phyloP scores from a whole-genome alignment of 805 yeast genomes.

The Metschnikowia lochheadii region DNA sequence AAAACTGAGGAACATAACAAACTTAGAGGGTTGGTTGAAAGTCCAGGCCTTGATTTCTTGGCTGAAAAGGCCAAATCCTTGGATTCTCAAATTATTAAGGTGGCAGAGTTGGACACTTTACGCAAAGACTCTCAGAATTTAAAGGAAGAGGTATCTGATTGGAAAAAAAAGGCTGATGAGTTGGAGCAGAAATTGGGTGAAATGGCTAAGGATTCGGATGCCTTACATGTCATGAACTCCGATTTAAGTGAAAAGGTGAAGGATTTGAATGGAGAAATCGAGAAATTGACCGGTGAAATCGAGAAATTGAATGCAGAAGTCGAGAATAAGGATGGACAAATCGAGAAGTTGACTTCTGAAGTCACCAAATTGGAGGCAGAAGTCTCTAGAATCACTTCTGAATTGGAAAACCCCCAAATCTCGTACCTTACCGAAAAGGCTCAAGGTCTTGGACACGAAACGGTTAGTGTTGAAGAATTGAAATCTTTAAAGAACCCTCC shows the following conservation, averaged over 20 bases:
- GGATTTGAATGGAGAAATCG: neutral
- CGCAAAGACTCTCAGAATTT: neutral
- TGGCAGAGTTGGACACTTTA: neutral
- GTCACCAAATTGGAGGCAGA: neutral
- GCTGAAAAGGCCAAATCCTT: conserved; percentile 5
- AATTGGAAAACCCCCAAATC: neutral
- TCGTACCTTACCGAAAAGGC: conserved; percentile 7
- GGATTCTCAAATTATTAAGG: neutral
- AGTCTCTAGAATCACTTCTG: neutral
- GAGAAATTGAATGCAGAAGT: neutral
- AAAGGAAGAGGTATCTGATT: neutral
- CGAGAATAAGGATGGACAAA: neutral
- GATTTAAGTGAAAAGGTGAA: neutral
- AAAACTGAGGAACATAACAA: conserved; percentile 4
- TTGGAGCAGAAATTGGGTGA: neutral
- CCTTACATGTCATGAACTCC: too few relatives aligned
- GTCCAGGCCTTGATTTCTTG: conserved; percentile 4
- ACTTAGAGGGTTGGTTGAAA: conserved; percentile 5
- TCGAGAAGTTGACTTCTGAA: neutral
- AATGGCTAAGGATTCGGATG: neutral
- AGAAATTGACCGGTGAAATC: neutral
- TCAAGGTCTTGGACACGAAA: neutral
- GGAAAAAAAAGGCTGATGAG: neutral
- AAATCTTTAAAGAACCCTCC: conserved; percentile 16
- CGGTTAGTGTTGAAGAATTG: conserved; percentile 7